Evolutionary conservation across 179 eudicot species (phyloP), one percentile per base, ranked within the genome.

Genomic region (Heliamphora pulchella): DNA sequence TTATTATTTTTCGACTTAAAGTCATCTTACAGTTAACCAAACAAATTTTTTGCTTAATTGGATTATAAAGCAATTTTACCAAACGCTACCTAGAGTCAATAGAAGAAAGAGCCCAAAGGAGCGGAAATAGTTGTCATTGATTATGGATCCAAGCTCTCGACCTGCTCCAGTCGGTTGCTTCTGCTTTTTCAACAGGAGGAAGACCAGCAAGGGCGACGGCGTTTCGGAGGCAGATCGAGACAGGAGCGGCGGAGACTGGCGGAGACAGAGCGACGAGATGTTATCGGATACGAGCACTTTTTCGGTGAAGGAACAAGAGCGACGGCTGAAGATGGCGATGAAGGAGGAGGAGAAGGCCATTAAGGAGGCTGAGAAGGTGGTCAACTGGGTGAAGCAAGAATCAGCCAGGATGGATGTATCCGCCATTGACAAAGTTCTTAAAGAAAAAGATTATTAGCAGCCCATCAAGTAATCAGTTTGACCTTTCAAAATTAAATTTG

Each of bases 371-470:
- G 81, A 78, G 75, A 78, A 66, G 75, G 81, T 69, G 2, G 75
- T 78, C 54, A 18, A 69, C 5, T 78, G 75, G 81, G 81, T 69
- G 43, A 78, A 78, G 75, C 81, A 78, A 68, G 81, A 68, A 78
- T 78, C 81, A 17, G 9, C 51, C 2, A 68, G 81, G 55, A 39
- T 78, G 43, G 66, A 78, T 55, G 68, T 57, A 68, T 75, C 31
- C 6, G 22, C 75, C 0, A 43, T 78, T 43, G 6, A 78, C 22
- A n/a, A n/a, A 68, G 31, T 8, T 78, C 18, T 14, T 69, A 48
- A 22, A 50, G 22, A 65, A 82, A 18, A 71, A 57, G 2, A 3
- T 31, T 31, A 31, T 31, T 31, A 31, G 31, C 31, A 31, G 31
- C 31, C 31, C 31, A 31, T 31, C 31, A 31, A 31, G 31, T 31